A percentile compares a stretch with the other conserved stretches of the same genome.
Conservation (phyloP, 2,329 filamentous ascomycete genomes). For the Amauroascus verrucosus region DNA sequence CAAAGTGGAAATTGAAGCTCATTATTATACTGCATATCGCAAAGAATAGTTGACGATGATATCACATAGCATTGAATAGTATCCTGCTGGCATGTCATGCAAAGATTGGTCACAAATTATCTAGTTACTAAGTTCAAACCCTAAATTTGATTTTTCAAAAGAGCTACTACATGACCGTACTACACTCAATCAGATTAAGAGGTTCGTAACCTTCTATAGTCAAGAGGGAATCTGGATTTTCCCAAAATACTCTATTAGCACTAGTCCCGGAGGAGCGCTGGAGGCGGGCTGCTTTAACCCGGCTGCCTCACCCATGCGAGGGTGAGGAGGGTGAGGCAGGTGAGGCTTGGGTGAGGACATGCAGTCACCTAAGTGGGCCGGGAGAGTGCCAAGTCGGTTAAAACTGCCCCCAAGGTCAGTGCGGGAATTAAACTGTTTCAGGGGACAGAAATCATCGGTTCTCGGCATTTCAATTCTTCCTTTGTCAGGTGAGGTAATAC, state of each 20-base stretch:
- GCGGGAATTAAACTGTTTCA: slow-evolving; percentile 1
- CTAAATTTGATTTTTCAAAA: too few relatives aligned
- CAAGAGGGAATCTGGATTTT: slow-evolving; percentile 5
- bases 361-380: slow-evolving; percentile 5
- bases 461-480: neutral
- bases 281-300: neutral
- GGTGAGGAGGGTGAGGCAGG: neutral
- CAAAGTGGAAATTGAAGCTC: too few relatives aligned
- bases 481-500: too few relatives aligned
- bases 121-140: too few relatives aligned
- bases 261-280: slow-evolving; percentile 1
- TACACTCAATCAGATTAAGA: too few relatives aligned
- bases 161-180: too few relatives aligned
- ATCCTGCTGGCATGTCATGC: too few relatives aligned
- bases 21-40: too few relatives aligned
- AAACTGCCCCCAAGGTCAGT: neutral
- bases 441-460: neutral
- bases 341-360: slow-evolving; percentile 1
- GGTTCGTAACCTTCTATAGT: neutral
- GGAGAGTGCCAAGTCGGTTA: slow-evolving; percentile 8
- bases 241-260: slow-evolving; percentile 1
- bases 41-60: too few relatives aligned
- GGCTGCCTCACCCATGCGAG: neutral
- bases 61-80: too few relatives aligned
- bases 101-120: too few relatives aligned